Evolutionary conservation across 768 basidiomycete species (phyloP), one percentile per base, ranked within the genome.

Genomic region (Tremella yokohamensis): DNA sequence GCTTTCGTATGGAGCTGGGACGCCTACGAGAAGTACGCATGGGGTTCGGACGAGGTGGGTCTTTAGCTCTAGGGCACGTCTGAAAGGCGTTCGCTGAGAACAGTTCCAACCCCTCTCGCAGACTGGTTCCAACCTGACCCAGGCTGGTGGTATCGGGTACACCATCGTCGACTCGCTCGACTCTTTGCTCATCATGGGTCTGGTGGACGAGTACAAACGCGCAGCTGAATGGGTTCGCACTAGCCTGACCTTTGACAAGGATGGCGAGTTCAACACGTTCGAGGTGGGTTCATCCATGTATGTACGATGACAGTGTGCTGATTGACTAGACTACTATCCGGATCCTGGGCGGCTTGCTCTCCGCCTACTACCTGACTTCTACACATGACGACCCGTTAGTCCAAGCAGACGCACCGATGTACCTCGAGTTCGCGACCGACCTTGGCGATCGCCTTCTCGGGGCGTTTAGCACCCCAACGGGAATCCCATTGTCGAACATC

Each of bases 141-240:
- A 77, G 0, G 62, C 64, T 3, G 90, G 89, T 38, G 86, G 89
- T 13, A 86, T 96, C 52, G 91, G 91, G 20, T 93, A 91, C 73
- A 89, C 86, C 38, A 86, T 98, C 45, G 82, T 87, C 55, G 93
- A 96, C 69, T 85, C 88, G 0, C 81, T 96, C 16, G 93, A 96
- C 76, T 87, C 87, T 12, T 83, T 98, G 79, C 81, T 89, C 54
- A 77, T 98, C 51, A 87, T 96, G 86, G 89, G 85, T 1, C 80
- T 96, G 15, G 75, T 82, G 9, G 84, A 85, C 1, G 92, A 96
- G 76, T 91, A 90, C 71, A 56, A 79, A 44, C 81, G 90, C 7
- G 88, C 90, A 3, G 80, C 87, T 18, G 71, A 82, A 40, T 98
- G 93, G 93, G 82, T 93, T 9, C 81, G 80, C 19, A 79, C 81